phyloP scores from a whole-genome alignment of 192 early-diverging fungal genomes.

The Paraglomus brasilianum region DNA sequence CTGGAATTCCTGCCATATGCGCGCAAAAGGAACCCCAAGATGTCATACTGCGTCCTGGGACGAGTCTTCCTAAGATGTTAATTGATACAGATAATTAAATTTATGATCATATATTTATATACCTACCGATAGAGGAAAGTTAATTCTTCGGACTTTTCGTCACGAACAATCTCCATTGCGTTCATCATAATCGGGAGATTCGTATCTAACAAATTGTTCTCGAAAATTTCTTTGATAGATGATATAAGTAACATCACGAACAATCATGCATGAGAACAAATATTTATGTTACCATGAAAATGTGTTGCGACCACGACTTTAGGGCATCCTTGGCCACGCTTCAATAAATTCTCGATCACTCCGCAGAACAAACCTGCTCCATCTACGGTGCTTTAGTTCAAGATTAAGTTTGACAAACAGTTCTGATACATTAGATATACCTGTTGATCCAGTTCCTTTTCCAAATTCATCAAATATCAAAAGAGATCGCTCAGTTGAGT shows the following conservation, averaged over 20 bases:
- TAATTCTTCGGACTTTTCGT: conserved; percentile 38
- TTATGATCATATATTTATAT: neutral
- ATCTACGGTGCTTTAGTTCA: conserved; percentile 50
- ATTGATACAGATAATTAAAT: neutral
- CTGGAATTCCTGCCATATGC: conserved; percentile 40
- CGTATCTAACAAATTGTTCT: conserved; percentile 45
- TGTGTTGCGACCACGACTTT: conserved; percentile 79
- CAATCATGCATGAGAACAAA: too few species aligned
- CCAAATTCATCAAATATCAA: conserved; percentile 83
- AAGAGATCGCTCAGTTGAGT: conserved; percentile 54
- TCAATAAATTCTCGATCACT: conserved; percentile 58
- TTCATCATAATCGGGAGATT: conserved; percentile 40
- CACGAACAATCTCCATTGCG: conserved; percentile 61
- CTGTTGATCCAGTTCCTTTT: conserved; percentile 66
- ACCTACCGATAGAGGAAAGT: conserved; percentile 64
- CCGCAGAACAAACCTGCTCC: conserved; percentile 81
- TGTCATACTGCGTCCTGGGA: conserved; percentile 38
- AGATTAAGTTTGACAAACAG: conserved; percentile 46
- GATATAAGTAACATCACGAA: conserved; percentile 3
- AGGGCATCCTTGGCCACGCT: conserved; percentile 51
- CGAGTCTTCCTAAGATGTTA: conserved; percentile 30
- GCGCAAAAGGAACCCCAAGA: conserved; percentile 53
- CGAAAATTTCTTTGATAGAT: conserved; percentile 47
- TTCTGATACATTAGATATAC: conserved; percentile 32
- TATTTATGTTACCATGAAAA: conserved; percentile 81